Conservation (phyloP, 441 rosid genomes). For the Erodium moschatum region DNA sequence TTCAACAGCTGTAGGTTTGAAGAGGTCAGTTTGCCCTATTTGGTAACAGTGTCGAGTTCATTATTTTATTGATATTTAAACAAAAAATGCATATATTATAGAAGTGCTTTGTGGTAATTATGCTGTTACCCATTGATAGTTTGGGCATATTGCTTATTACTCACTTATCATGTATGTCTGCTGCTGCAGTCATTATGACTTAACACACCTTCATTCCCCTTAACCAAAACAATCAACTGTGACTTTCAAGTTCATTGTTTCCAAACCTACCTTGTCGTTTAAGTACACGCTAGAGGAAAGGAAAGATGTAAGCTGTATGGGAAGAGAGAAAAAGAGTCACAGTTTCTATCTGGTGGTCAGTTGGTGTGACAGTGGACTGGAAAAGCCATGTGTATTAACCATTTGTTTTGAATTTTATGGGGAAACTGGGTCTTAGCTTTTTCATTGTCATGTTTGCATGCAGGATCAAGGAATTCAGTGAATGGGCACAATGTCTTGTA, state of each 20-base stretch:
- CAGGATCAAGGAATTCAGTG: conserved; percentile 88
- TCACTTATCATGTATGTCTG: background rate
- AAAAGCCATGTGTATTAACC: conserved; percentile 8
- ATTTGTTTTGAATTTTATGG: conserved; percentile 8
- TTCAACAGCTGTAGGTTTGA: background rate
- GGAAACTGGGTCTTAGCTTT: conserved; percentile 1
- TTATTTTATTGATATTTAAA: background rate
- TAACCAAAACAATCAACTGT: background rate
- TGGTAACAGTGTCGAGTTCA: background rate
- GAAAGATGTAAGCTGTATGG: background rate
- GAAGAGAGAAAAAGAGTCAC: background rate
- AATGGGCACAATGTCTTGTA: conserved; percentile 95
- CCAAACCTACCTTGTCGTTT: background rate
- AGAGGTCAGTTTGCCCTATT: background rate
- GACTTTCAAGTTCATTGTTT: background rate
- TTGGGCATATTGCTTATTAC: background rate
- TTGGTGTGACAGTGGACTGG: background rate
- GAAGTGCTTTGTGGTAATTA: background rate
- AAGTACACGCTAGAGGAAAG: background rate
- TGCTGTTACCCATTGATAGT: background rate
- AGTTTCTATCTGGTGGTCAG: background rate
- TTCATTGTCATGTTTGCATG: conserved; percentile 19
- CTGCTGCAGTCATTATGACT: background rate
- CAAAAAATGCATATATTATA: background rate
- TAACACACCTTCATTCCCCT: background rate